A percentile compares a stretch with the other conserved stretches of the same genome.
Evolutionary conservation across 495 filamentous ascomycete genomes (phyloP).

Genomic region (Penicillium argentinense): DNA sequence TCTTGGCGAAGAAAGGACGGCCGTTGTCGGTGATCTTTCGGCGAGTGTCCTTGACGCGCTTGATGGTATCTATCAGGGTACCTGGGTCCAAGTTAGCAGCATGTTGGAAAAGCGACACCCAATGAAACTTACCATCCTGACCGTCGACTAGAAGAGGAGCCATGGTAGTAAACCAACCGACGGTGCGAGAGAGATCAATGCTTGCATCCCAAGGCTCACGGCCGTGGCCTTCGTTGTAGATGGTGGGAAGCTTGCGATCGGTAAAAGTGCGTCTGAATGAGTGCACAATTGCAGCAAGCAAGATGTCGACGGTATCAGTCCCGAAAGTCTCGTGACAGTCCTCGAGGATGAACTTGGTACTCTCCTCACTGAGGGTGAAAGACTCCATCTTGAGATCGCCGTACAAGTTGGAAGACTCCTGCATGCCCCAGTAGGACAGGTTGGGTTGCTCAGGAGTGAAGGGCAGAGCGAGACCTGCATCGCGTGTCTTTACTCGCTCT

Average conservation of each 20-base stretch:
- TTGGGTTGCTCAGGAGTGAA: constrained; percentile 33
- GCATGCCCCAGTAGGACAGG: constrained; percentile 55
- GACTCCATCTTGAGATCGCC: constrained; percentile 45
- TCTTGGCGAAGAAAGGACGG: constrained; percentile 49
- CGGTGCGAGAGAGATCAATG: constrained; percentile 55
- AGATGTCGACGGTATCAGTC: constrained; percentile 54
- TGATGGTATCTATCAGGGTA: constrained; percentile 38
- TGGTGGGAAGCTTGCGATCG: constrained; percentile 54
- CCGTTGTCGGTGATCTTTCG: constrained; percentile 40
- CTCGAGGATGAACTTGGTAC: constrained; percentile 44
- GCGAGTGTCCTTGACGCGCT: constrained; percentile 47
- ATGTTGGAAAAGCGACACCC: not conserved
- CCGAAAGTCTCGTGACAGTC: constrained; percentile 45
- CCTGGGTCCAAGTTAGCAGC: not conserved
- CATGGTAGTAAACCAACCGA: constrained; percentile 64
- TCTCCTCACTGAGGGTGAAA: constrained; percentile 45
- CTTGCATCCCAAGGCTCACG: constrained; percentile 49
- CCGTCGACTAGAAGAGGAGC: constrained; percentile 41
- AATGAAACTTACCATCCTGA: constrained; percentile 28
- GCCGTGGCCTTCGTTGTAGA: constrained; percentile 59
- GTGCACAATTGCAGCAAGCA: constrained; percentile 49
- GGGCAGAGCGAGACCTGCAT: constrained; percentile 29
- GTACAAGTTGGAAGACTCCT: constrained; percentile 44
- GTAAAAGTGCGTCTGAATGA: constrained; percentile 50
- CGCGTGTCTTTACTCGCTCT: constrained; percentile 32